These are phyloP conservation scores for Coemansia sp. DNA, from an alignment of 192 early-diverging fungal species.

Conservation along the genomic window DNA sequence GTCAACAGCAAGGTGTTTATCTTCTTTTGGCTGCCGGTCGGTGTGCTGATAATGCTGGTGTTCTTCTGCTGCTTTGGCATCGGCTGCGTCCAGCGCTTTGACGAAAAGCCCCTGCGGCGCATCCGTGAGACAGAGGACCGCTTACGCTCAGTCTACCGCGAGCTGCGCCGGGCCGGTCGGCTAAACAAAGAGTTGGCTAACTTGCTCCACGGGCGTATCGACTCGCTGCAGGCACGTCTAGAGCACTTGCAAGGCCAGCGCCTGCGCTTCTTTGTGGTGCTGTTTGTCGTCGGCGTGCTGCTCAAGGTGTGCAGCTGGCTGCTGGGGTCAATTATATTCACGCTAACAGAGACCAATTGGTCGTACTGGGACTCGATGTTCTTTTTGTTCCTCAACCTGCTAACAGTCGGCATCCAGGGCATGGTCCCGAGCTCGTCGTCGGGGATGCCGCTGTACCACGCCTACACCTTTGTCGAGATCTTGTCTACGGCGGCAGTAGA, in stretches of 20 bases:
- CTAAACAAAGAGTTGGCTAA: slow-evolving; percentile 23
- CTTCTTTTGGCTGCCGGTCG: slow-evolving; percentile 58
- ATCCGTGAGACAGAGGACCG: slow-evolving; percentile 38
- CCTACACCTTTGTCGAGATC: slow-evolving; percentile 45
- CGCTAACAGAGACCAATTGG: slow-evolving; percentile 45
- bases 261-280: slow-evolving; percentile 35
- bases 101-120: slow-evolving; percentile 50
- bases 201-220: slow-evolving; percentile 15
- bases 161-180: slow-evolving; percentile 24
- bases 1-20: slow-evolving; percentile 52
- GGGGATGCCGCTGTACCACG: slow-evolving; percentile 48
- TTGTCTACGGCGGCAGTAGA: slow-evolving; percentile 49
- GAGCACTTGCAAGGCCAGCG: slow-evolving; percentile 26
- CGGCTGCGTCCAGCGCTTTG: slow-evolving; percentile 49
- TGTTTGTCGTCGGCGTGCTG: slow-evolving; percentile 37
- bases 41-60: slow-evolving; percentile 53
- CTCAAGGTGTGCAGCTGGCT: slow-evolving; percentile 51
- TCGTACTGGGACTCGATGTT: slow-evolving; percentile 56
- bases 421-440: slow-evolving; percentile 38
- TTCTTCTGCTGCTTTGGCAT: slow-evolving; percentile 51
- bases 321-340: slow-evolving; percentile 43
- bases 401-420: slow-evolving; percentile 52
- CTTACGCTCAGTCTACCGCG: slow-evolving; percentile 32
- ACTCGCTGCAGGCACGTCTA: slow-evolving; percentile 24
- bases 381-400: slow-evolving; percentile 52